These are phyloP conservation scores for Oxytropis ochrocephala DNA, from an alignment of 306 rosid species.

Conservation along the genomic window DNA sequence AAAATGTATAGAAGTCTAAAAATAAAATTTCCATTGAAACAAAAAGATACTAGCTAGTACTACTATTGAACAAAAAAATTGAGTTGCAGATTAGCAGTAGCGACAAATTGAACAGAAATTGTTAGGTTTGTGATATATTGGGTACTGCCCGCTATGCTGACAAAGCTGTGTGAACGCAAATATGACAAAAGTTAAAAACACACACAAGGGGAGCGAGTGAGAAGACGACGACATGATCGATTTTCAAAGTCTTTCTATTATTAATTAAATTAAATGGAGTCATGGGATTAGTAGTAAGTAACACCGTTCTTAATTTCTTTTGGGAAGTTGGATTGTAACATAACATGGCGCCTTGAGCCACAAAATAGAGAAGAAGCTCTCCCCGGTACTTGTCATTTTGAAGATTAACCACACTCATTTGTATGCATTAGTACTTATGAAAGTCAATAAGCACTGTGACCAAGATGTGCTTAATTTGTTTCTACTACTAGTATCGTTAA, in stretches of 20 bases:
- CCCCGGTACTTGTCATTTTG: slow-evolving; percentile 15
- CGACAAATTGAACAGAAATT: not conserved
- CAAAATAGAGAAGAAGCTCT: slow-evolving; percentile 31
- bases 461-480: slow-evolving; percentile 26
- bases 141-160: not conserved
- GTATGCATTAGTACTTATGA: not conserved
- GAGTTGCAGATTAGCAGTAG: not conserved
- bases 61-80: too few species aligned
- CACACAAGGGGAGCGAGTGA: not conserved
- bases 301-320: too few species aligned
- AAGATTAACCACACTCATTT: slow-evolving; percentile 31
- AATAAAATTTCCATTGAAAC: too few species aligned
- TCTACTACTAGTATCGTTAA: not conserved
- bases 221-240: slow-evolving; percentile 3
- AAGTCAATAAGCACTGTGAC: slow-evolving; percentile 34
- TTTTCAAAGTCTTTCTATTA: not conserved
- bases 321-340: not conserved
- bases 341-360: slow-evolving; percentile 51
- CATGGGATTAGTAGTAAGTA: too few species aligned
- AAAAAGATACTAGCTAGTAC: too few species aligned
- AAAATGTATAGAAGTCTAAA: too few species aligned
- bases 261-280: too few species aligned
- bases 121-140: not conserved
- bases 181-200: not conserved
- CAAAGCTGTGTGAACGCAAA: not conserved